Percentiles rank a stretch among this genome's conserved stretches.
Conservation (phyloP, 768 basidiomycete species). For the Paxillus involutus region DNA sequence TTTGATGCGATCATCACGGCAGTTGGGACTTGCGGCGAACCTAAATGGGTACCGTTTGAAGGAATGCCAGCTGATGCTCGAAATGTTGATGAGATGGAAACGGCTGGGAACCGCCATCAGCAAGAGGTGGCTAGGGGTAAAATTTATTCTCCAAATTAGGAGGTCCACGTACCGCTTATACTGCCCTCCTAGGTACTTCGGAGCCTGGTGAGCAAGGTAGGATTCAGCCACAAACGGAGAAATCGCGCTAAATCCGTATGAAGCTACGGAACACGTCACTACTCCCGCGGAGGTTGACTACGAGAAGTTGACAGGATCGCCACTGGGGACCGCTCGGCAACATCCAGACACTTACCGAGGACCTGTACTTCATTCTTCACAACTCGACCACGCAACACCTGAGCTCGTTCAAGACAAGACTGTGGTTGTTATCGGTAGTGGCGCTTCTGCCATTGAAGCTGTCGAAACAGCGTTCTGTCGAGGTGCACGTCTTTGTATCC, state of each 20-base stretch:
- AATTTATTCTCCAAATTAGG: no score
- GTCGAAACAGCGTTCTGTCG: no score
- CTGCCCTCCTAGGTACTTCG: neutral
- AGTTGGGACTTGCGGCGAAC: conserved; percentile 49
- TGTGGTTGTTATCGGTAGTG: no score
- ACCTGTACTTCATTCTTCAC: conserved; percentile 46
- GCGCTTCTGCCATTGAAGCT: no score
- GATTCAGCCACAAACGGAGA: neutral
- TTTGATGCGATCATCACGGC: conserved; percentile 54
- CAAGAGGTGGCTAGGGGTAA: no score
- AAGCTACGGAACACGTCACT: neutral
- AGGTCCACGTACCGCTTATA: neutral
- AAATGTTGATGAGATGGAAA: conserved; percentile 9
- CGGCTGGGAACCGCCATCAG: conserved; percentile 1
- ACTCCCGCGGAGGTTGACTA: neutral
- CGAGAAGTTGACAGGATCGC: neutral
- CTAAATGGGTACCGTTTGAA: conserved; percentile 41
- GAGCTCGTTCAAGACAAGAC: conserved; percentile 34
- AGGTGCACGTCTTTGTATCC: no score
- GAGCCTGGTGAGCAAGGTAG: neutral
- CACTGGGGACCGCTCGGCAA: neutral
- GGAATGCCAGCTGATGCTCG: conserved; percentile 39
- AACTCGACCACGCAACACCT: conserved; percentile 37
- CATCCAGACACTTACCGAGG: conserved; percentile 1
- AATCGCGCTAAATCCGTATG: no score